Evolutionary conservation across 352 stramenopile species (phyloP).

Genomic region (Phytopythium montanum): DNA sequence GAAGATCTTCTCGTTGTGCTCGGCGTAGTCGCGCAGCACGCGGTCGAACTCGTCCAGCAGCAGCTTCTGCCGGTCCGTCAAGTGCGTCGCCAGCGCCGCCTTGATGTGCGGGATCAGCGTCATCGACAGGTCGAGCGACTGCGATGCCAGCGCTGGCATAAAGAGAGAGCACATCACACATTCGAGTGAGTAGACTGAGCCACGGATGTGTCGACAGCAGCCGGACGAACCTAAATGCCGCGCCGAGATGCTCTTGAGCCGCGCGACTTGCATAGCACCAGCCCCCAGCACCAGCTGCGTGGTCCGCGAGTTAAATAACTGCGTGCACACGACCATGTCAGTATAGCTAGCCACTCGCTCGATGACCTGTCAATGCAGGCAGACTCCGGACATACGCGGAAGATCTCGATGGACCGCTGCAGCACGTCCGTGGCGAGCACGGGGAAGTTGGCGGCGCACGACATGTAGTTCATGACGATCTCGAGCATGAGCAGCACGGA

Average conservation of each 20-base stretch:
- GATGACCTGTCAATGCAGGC: not conserved
- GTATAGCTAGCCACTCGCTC: not conserved
- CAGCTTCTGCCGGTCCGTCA: conserved; percentile 94
- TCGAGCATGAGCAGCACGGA: conserved; percentile 94
- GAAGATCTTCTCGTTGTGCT: conserved; percentile 97
- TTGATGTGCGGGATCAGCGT: conserved; percentile 95
- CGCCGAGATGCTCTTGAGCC: conserved; percentile 95
- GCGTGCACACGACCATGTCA: conserved; percentile 21
- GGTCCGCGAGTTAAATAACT: conserved; percentile 96
- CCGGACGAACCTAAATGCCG: conserved; percentile 85
- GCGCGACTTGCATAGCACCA: conserved; percentile 95
- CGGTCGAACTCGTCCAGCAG: conserved; percentile 96
- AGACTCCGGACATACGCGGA: conserved; percentile 42
- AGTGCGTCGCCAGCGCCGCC: conserved; percentile 92
- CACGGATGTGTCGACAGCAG: not conserved
- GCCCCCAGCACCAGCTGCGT: conserved; percentile 96
- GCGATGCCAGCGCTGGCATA: conserved; percentile 91
- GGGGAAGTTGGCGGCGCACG: conserved; percentile 91
- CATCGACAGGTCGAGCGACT: conserved; percentile 93
- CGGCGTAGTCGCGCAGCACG: conserved; percentile 93
- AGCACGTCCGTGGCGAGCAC: conserved; percentile 93
- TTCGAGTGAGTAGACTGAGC: not conserved
- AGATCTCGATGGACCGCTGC: conserved; percentile 91
- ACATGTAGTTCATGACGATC: conserved; percentile 95
- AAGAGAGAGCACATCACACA: conserved; percentile 3